Percentiles rank a stretch among this genome's conserved stretches.
Evolutionary conservation across 306 rosid genomes (phyloP).

Genomic region (Leucaena leucocephala): DNA sequence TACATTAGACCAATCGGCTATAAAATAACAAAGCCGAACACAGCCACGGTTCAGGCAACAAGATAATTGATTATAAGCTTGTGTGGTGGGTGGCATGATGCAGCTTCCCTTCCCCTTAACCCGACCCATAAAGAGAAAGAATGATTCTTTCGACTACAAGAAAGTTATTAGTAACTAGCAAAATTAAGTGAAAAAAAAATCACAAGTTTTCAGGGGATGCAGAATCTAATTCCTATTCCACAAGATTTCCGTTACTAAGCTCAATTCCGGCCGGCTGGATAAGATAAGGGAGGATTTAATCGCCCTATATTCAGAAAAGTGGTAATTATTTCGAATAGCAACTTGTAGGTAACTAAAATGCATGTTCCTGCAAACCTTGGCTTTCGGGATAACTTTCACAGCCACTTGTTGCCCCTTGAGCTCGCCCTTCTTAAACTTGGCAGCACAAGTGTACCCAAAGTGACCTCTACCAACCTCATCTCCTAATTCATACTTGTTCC

Average conservation of each 20-base stretch:
- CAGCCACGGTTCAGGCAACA: background rate
- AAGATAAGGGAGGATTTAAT: background rate
- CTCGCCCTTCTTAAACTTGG: slow-evolving; percentile 72
- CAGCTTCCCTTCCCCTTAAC: background rate
- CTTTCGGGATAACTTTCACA: slow-evolving; percentile 88
- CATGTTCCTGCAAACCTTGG: slow-evolving; percentile 55
- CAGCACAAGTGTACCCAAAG: slow-evolving; percentile 83
- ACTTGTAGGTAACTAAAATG: background rate
- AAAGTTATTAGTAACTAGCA: background rate
- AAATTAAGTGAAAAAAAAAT: background rate
- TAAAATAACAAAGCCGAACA: background rate
- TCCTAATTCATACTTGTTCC: slow-evolving; percentile 74
- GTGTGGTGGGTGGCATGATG: background rate
- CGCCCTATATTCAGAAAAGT: background rate
- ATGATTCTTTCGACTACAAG: background rate
- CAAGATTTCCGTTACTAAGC: background rate
- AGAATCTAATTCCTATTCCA: background rate
- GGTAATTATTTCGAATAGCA: background rate
- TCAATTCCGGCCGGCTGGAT: background rate
- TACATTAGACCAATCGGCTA: background rate
- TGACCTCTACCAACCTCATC: slow-evolving; percentile 93
- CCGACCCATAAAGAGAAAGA: background rate
- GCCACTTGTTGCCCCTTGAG: slow-evolving; percentile 75
- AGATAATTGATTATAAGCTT: background rate
- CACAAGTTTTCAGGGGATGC: background rate